Base-by-base conservation (phyloP, 1,284 basidiomycete genomes). In the Leccinum pallidistipes region DNA sequence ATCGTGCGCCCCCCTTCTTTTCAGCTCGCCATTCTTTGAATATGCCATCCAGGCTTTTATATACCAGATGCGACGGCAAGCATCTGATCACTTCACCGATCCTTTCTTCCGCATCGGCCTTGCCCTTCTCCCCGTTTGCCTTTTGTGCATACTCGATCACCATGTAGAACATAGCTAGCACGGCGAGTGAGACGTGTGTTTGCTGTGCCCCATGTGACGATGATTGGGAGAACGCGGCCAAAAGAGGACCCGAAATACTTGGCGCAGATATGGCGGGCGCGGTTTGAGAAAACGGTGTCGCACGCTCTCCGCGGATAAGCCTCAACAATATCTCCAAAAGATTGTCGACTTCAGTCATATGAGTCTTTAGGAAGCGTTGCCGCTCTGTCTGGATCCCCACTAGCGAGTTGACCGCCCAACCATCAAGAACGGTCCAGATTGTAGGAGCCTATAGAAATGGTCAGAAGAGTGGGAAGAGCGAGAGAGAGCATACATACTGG, bases 181-280 rank as follows among this genome's bases (percentile, higher is more conserved):
- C 92, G 5, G 95, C 94, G 24, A 98, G 83, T 8, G 91, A 93
- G 36, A 97, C 91, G 68, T 96, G 95, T 1, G 94, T 97, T 78
- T 98, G 95, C 70, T 96, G 92, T 53, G 85, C 81, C 18, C 88
- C 88, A 70, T 95, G 94, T 6, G 91, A 86, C 7, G 91, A 91
- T 50, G 86, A 86, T 24, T 86, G 84, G 3, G 85, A 81, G 40
- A 94, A 81, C 14, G 91, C 91, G 24, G 87, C 80, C 2, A 87
- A 78, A 62, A 88, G 79, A 43, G 86, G 86, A 7, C 88, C 86
- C 59, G 83, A 82, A 56, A 88, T 77, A 66, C 81, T 85, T 7
- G 84, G 83, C 6, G 81, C 80, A 34, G 86, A 84, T 52, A 88
- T 83, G 2, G 83, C 80, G 11, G 85, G 80, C 51, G 84, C 75